Percentiles rank a stretch among this genome's conserved stretches.
These are phyloP conservation scores for Magnolia officinalis DNA, from an alignment of 164 flowering plant species.

Conservation along the genomic window DNA sequence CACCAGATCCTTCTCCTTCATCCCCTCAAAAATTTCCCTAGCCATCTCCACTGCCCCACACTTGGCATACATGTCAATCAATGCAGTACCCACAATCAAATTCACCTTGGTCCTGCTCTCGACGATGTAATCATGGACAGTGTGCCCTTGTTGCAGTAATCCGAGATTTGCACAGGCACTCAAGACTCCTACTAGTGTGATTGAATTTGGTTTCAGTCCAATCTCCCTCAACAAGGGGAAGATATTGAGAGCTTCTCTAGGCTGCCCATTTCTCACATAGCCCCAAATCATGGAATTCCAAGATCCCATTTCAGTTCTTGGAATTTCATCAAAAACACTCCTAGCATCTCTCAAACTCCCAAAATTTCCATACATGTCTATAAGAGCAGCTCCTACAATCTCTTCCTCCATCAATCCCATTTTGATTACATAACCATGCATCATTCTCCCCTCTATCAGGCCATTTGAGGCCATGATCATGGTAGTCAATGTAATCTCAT, in stretches of 20 bases:
- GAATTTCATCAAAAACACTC: constrained; percentile 47
- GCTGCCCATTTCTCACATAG: constrained; percentile 50
- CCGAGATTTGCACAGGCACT: constrained; percentile 10
- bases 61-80: constrained; percentile 38
- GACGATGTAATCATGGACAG: constrained; percentile 5
- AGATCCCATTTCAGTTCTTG: constrained; percentile 46
- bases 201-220: constrained; percentile 39
- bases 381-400: constrained; percentile 31
- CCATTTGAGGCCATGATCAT: constrained; percentile 10
- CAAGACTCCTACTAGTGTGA: constrained; percentile 11
- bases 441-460: constrained; percentile 13
- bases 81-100: constrained; percentile 5
- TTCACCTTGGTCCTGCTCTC: constrained; percentile 2
- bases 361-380: constrained; percentile 44
- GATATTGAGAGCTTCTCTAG: constrained; percentile 45
- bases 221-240: constrained; percentile 41
- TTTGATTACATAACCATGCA: constrained; percentile 25
- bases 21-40: constrained; percentile 27
- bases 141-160: constrained; percentile 2
- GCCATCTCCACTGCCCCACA: constrained; percentile 35
- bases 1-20: constrained; percentile 32
- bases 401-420: constrained; percentile 11
- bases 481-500: constrained; percentile 11
- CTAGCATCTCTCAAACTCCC: constrained; percentile 51
- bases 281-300: constrained; percentile 68